Conservation (phyloP, 1,139 yeast species). For the Protomyces gravidus region DNA sequence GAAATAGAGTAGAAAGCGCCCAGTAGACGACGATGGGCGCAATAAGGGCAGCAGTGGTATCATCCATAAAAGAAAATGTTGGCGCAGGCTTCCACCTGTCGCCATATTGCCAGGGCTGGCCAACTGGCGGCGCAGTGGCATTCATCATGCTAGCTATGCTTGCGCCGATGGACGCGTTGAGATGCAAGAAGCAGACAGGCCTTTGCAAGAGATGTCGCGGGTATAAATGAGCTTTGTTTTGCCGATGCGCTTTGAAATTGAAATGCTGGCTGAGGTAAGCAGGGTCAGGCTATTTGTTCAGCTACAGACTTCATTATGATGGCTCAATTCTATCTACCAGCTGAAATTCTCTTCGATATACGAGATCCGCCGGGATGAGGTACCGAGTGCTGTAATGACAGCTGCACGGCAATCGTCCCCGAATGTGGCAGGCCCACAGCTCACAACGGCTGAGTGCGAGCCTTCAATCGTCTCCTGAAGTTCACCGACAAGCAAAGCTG, state of each 20-base stretch:
- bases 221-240: too few relatives aligned
- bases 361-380: not conserved
- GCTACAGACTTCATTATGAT: not conserved
- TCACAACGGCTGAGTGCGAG: not conserved
- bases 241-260: too few relatives aligned
- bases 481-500: not conserved
- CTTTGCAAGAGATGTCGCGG: too few relatives aligned
- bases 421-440: not conserved
- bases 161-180: too few relatives aligned
- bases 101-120: slow-evolving; percentile 9
- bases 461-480: not conserved
- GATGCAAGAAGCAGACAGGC: too few relatives aligned
- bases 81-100: slow-evolving; percentile 38
- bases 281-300: too few relatives aligned
- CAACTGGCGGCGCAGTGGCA: not conserved
- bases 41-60: slow-evolving; percentile 65
- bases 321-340: not conserved
- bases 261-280: not conserved
- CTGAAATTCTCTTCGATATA: not conserved
- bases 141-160: not conserved
- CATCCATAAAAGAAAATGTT: slow-evolving; percentile 54
- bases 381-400: not conserved
- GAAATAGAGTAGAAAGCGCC: slow-evolving; percentile 69
- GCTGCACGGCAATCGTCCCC: not conserved
- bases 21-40: slow-evolving; percentile 82